A percentile compares a stretch with the other conserved stretches of the same genome.
phyloP scores from a whole-genome alignment of 192 early-diverging fungal genomes.

The Coemansia sp. region DNA sequence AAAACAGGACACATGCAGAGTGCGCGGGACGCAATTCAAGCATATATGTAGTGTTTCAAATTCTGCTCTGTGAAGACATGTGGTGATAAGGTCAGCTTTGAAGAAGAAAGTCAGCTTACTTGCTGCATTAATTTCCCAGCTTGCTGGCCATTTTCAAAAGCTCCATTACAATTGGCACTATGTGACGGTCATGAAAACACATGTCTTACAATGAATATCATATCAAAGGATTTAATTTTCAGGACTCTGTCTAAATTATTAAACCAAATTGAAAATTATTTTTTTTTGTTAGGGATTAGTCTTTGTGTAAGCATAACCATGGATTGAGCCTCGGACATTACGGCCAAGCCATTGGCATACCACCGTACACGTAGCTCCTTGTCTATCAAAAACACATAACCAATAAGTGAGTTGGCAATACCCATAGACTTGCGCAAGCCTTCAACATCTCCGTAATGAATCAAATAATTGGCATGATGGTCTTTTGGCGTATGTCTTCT shows the following conservation, averaged over 20 bases:
- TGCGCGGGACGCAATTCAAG: background rate
- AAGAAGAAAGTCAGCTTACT: background rate
- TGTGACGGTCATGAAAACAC: too few species aligned
- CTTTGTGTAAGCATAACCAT: constrained; percentile 35
- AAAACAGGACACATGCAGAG: background rate
- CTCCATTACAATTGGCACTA: too few species aligned
- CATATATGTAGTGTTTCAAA: background rate
- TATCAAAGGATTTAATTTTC: too few species aligned
- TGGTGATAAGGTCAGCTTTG: background rate
- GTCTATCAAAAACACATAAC: constrained; percentile 54
- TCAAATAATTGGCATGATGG: constrained; percentile 27
- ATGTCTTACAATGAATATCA: too few species aligned
- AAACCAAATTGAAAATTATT: background rate
- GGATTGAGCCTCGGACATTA: constrained; percentile 27
- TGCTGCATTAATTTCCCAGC: too few species aligned
- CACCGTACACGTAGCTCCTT: constrained; percentile 41
- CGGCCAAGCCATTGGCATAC: constrained; percentile 55
- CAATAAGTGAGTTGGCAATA: constrained; percentile 54
- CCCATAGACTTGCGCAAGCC: constrained; percentile 35
- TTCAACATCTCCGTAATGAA: constrained; percentile 52
- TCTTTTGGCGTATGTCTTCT: constrained; percentile 32
- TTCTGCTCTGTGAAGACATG: too few species aligned
- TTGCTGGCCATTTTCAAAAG: too few species aligned
- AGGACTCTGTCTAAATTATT: too few species aligned
- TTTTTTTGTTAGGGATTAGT: constrained; percentile 17